phyloP scores from a whole-genome alignment of 495 filamentous ascomycete species.

The Annulohypoxylon nitens region DNA sequence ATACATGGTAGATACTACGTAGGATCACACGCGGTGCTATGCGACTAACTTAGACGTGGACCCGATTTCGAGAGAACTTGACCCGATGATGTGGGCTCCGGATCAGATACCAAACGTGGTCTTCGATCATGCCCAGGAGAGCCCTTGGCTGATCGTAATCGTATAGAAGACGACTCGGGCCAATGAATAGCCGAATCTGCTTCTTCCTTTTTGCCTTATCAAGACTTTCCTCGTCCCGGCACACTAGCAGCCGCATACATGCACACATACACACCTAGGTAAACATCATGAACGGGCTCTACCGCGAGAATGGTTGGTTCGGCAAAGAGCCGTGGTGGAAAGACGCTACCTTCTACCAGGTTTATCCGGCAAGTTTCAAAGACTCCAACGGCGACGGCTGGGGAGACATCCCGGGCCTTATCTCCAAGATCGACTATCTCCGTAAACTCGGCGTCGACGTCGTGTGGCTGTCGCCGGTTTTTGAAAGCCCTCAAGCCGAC shows the following conservation, averaged over 20 bases:
- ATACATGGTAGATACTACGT: not conserved
- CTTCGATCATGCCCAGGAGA: not conserved
- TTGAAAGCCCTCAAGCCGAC: constrained; percentile 73
- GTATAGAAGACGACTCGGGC: not conserved
- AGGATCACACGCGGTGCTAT: constrained; percentile 12
- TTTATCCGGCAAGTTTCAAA: constrained; percentile 75
- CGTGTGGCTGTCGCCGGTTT: constrained; percentile 77
- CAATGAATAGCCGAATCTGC: constrained; percentile 2
- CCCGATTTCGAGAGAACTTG: constrained; percentile 14
- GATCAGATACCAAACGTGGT: constrained; percentile 11
- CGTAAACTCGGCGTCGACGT: constrained; percentile 72
- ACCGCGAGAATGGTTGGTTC: constrained; percentile 37
- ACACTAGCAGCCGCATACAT: not conserved
- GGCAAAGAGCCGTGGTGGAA: constrained; percentile 56
- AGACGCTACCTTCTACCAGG: constrained; percentile 71
- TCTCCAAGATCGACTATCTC: constrained; percentile 75
- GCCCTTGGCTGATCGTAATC: constrained; percentile 12
- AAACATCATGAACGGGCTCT: constrained; percentile 32
- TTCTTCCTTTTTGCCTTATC: not conserved
- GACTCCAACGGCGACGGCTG: constrained; percentile 77
- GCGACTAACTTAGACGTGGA: constrained; percentile 23
- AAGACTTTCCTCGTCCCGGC: not conserved
- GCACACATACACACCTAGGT: not conserved
- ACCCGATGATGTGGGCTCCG: constrained; percentile 26
- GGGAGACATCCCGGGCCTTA: constrained; percentile 76